A percentile compares a stretch with the other conserved stretches of the same genome.
phyloP scores from a whole-genome alignment of 768 basidiomycete species.

The Mycena floridula region DNA sequence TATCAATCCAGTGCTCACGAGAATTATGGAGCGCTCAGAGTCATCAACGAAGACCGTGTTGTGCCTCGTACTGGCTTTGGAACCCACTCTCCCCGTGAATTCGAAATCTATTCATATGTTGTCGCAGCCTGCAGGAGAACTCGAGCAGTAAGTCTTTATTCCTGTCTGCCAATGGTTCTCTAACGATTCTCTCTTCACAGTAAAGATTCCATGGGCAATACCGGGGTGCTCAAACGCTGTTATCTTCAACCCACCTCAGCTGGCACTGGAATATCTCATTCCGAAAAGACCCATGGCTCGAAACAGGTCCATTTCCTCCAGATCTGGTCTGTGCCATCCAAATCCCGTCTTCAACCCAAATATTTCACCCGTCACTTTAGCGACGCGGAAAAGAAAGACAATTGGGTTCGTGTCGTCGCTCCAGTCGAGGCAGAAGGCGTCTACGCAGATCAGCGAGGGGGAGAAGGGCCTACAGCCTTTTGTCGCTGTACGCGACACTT shows the following conservation, averaged over 20 bases:
- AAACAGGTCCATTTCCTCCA: conserved; percentile 46
- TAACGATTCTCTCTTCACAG: background rate
- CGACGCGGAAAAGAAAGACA: conserved; percentile 76
- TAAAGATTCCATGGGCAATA: background rate
- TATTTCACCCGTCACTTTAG: conserved; percentile 87
- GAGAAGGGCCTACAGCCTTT: conserved; percentile 62
- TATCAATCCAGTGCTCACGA: conserved; percentile 58
- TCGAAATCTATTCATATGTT: conserved; percentile 90
- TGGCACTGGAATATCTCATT: conserved; percentile 88
- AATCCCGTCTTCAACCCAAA: conserved; percentile 51
- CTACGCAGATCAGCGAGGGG: conserved; percentile 20
- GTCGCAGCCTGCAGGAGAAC: conserved; percentile 67
- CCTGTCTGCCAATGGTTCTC: too few species aligned
- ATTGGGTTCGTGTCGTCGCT: conserved; percentile 70
- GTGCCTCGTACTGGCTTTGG: conserved; percentile 74
- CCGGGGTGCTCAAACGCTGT: conserved; percentile 40
- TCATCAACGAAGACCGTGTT: conserved; percentile 94
- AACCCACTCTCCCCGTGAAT: conserved; percentile 75
- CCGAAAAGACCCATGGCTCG: conserved; percentile 41
- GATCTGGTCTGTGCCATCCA: conserved; percentile 45
- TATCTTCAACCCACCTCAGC: conserved; percentile 89
- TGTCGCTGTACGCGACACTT: conserved; percentile 73
- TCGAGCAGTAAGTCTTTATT: conserved; percentile 62
- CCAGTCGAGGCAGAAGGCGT: conserved; percentile 60
- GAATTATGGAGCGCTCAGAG: conserved; percentile 69